These are phyloP conservation scores for Aspergillus amoenus DNA, from an alignment of 2,329 filamentous ascomycete genomes.

Conservation along the genomic window DNA sequence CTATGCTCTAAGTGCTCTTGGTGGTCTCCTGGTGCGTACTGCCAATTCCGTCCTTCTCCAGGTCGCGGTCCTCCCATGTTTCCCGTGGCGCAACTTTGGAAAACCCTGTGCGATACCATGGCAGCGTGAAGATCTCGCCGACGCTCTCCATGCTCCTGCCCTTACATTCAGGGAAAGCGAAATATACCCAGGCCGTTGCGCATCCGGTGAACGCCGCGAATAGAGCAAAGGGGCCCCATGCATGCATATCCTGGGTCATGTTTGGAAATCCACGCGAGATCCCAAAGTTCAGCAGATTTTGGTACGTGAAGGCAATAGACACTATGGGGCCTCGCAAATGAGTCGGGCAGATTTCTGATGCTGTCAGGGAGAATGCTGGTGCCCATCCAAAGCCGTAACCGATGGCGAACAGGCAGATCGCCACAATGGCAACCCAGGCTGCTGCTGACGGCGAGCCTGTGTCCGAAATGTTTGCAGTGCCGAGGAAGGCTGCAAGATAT, in stretches of 20 bases:
- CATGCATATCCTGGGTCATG: slow-evolving; percentile 18
- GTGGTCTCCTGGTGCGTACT: slow-evolving; percentile 1
- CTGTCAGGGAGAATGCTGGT: slow-evolving; percentile 19
- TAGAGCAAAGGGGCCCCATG: slow-evolving; percentile 21
- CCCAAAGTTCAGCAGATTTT: slow-evolving; percentile 23
- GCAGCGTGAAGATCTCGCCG: slow-evolving; percentile 13
- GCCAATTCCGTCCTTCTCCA: neutral
- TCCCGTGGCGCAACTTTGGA: neutral
- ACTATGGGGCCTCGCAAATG: slow-evolving; percentile 19
- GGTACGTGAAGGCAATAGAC: slow-evolving; percentile 21
- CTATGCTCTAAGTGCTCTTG: neutral
- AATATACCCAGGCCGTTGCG: slow-evolving; percentile 17
- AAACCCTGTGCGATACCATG: slow-evolving; percentile 19
- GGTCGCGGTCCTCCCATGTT: neutral
- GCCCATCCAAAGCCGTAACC: slow-evolving; percentile 24
- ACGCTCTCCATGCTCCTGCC: slow-evolving; percentile 18
- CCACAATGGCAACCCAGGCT: slow-evolving; percentile 20
- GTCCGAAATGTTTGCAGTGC: slow-evolving; percentile 11
- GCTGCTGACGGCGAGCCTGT: slow-evolving; percentile 14
- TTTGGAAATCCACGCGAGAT: slow-evolving; percentile 21
- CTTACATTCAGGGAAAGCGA: slow-evolving; percentile 21
- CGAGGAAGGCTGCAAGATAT: slow-evolving; percentile 21
- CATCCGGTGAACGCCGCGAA: slow-evolving; percentile 17
- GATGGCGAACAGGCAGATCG: slow-evolving; percentile 24
- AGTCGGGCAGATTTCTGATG: slow-evolving; percentile 23